These are phyloP conservation scores for Ogataea angusta DNA, from an alignment of 805 yeast species.

Conservation along the genomic window DNA sequence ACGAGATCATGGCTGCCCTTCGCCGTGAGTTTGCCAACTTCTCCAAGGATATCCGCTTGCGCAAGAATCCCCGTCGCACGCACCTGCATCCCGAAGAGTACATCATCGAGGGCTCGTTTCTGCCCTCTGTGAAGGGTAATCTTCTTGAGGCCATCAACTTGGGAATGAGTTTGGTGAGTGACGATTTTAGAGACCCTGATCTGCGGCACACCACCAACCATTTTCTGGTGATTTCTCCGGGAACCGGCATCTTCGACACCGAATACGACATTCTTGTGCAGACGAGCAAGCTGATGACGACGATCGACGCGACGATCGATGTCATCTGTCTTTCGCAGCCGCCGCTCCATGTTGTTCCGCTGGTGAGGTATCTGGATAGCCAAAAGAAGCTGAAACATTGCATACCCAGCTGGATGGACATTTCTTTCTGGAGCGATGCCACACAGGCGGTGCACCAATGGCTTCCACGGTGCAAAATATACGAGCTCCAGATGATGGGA, in stretches of 20 bases:
- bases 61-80: conserved; percentile 34
- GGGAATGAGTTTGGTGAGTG: conserved; percentile 72
- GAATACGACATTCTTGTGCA: conserved; percentile 71
- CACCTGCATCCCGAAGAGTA: conserved; percentile 34
- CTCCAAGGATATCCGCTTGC: conserved; percentile 65
- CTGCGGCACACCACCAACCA: conserved; percentile 89
- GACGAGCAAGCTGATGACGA: conserved; percentile 71
- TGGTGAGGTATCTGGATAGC: conserved; percentile 66
- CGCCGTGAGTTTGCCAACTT: conserved; percentile 83
- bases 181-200: conserved; percentile 81
- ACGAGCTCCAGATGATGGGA: conserved; percentile 98
- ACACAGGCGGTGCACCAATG: conserved; percentile 53
- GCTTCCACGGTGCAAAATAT: conserved; percentile 93
- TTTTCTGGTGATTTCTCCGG: conserved; percentile 83
- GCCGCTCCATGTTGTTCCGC: conserved; percentile 88
- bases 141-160: conserved; percentile 81
- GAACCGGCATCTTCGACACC: conserved; percentile 91
- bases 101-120: conserved; percentile 55
- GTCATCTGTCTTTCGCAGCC: conserved; percentile 85
- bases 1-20: conserved; percentile 82
- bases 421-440: conserved; percentile 79
- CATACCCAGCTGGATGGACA: conserved; percentile 94
- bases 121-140: conserved; percentile 90
- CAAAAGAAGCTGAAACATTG: conserved; percentile 58
- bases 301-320: conserved; percentile 84